Percentiles rank a stretch among this genome's conserved stretches.
These are phyloP conservation scores for Paspalum notatum DNA, from an alignment of 176 grass and related monocot genomes.

Conservation along the genomic window DNA sequence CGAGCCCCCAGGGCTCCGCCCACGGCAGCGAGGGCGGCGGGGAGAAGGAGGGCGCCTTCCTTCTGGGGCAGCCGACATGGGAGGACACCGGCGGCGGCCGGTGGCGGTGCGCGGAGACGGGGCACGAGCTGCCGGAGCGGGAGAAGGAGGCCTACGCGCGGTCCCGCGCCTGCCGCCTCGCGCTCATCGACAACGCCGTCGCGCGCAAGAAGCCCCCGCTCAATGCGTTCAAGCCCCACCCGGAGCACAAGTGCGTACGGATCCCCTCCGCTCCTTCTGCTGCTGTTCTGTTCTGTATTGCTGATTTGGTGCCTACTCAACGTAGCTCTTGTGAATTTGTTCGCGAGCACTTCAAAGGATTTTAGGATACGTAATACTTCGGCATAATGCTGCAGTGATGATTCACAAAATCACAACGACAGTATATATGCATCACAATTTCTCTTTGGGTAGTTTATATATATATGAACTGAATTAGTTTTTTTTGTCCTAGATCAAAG, in stretches of 20 bases:
- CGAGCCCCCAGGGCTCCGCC: constrained; percentile 38
- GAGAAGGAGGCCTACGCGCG: constrained; percentile 77
- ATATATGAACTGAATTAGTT: constrained; percentile 10
- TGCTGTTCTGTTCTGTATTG: neutral
- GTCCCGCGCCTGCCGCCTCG: constrained; percentile 76
- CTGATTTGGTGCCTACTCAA: neutral
- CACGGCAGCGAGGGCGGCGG: constrained; percentile 32
- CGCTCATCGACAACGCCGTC: constrained; percentile 75
- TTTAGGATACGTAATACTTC: constrained; percentile 7
- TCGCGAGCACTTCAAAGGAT: neutral
- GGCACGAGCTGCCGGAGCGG: constrained; percentile 82
- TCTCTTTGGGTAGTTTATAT: neutral
- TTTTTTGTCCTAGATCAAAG: constrained; percentile 55
- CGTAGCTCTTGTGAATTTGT: neutral
- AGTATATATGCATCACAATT: neutral
- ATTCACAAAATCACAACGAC: too few relatives aligned
- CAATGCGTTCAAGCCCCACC: constrained; percentile 80
- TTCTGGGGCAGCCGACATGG: constrained; percentile 83
- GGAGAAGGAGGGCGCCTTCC: constrained; percentile 79
- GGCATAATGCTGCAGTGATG: neutral
- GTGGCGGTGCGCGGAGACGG: constrained; percentile 78
- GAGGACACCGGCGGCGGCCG: constrained; percentile 63
- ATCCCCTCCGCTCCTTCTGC: neutral
- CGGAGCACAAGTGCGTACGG: constrained; percentile 63
- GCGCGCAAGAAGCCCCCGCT: constrained; percentile 71